Base-by-base conservation (phyloP, 129 eudicot species). In the Escallonia rubra region DNA sequence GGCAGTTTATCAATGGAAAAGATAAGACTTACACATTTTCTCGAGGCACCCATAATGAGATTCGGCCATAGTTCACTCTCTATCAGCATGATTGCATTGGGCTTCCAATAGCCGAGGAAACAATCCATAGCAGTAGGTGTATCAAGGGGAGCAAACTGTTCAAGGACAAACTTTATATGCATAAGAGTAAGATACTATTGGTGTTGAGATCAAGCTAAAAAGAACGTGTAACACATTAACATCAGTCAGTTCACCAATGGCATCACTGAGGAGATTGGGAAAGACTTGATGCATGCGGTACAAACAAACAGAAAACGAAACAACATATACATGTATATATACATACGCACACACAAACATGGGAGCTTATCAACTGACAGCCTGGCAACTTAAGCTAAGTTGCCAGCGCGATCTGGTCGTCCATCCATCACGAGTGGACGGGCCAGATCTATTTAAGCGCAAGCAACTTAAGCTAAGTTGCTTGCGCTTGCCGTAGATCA, bases 1-100 rank as follows among this genome's bases (percentile, higher is more conserved):
- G 9, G 16, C 12, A 42, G 34, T 59, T 4, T 34, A 34, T 49
- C 15, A 34, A 54, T 14, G 42, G 34, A 60, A 46, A 73, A 54
- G 43, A 47, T 7, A 39, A 60, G 23, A 74, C 92, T 76, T 84
- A 89, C 96, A 48, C 96, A 87, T 60, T 73, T 76, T 74, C 80
- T 71, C 12, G 91, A 83, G 51, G 98, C 90, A 62, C 85, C 70
- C 80, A 93, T 80, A 55, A 93, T 64, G 76, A 93, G 89, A 82
- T 89, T 93, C 68, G 98, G 98, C 96, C 98, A 93, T 42, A 93
- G 81, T 82, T 93, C 98, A 82, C 83, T 86, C 77, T 89, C 98
- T 71, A 93, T 71, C 13, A 93, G 77, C 70, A 93, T 74, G 63
- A 93, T 72, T 41, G 96, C 96, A 86, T 71, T 80, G 57, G 98